phyloP scores from a whole-genome alignment of 2,329 filamentous ascomycete species.

The Orbilia brochopaga region DNA sequence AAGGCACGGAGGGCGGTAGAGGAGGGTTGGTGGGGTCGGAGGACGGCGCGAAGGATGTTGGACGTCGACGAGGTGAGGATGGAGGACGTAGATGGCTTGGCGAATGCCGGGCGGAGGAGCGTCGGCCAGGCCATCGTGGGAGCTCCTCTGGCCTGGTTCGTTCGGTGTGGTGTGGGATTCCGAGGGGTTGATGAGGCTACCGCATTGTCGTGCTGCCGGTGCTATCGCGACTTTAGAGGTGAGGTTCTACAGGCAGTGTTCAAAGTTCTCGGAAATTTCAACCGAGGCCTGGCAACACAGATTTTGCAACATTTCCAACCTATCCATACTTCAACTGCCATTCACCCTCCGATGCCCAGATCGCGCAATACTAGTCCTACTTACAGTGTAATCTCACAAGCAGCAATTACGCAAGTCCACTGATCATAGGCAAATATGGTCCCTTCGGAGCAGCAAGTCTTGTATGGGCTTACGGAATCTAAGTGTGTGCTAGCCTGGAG shows the following conservation, averaged over 20 bases:
- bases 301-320: background rate
- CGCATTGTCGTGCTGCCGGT: constrained; percentile 45
- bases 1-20: constrained; percentile 34
- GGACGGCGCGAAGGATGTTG: constrained; percentile 21
- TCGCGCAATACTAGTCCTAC: no score
- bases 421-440: no score
- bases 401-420: no score
- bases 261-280: constrained; percentile 21
- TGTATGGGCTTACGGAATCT: no score
- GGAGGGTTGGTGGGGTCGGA: constrained; percentile 20
- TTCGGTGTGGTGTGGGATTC: constrained; percentile 2
- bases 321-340: background rate
- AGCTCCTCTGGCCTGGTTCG: constrained; percentile 15
- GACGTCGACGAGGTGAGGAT: constrained; percentile 30
- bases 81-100: constrained; percentile 31
- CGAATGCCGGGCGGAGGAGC: constrained; percentile 41
- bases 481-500: no score
- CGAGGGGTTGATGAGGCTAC: constrained; percentile 21
- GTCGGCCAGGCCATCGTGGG: constrained; percentile 40
- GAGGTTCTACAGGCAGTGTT: constrained; percentile 21
- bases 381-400: no score
- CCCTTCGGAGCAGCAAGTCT: no score
- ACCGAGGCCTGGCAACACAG: constrained; percentile 36
- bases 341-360: no score
- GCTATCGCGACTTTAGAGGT: constrained; percentile 19